phyloP scores from a whole-genome alignment of 106 monocot species.

The Alisma plantagoaquatica region DNA sequence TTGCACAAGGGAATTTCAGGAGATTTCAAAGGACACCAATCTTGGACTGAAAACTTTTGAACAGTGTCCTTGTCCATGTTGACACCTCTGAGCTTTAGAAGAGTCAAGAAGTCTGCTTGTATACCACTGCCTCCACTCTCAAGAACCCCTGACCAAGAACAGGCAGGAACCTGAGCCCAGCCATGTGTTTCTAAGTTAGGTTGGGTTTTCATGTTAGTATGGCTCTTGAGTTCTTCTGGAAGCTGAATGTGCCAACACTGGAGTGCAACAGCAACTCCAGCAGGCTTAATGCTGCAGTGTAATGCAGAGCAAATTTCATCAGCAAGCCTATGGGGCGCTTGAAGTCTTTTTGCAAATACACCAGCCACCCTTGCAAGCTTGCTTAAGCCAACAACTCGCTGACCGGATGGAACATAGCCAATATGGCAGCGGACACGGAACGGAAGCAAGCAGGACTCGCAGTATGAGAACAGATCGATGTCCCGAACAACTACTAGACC shows the following conservation, averaged over 20 bases:
- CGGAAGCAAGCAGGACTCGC: conserved; percentile 91
- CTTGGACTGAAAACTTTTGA: conserved; percentile 1
- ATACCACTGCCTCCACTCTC: conserved; percentile 30
- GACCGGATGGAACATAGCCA: conserved; percentile 67
- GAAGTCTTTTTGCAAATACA: conserved; percentile 83
- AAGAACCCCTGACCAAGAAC: conserved; percentile 58
- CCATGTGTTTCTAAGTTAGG: conserved; percentile 32
- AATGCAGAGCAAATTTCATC: conserved; percentile 70
- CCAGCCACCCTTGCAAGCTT: conserved; percentile 90
- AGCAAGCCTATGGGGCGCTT: conserved; percentile 72
- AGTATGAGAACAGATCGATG: conserved; percentile 80
- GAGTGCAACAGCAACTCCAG: conserved; percentile 75
- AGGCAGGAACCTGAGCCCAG: conserved; percentile 32
- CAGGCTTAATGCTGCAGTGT: conserved; percentile 54
- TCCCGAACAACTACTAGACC: conserved; percentile 78
- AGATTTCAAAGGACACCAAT: conserved; percentile 68
- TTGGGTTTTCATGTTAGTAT: not conserved
- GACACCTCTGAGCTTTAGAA: conserved; percentile 56
- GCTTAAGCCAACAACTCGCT: conserved; percentile 79
- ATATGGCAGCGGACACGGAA: conserved; percentile 75
- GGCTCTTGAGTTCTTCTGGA: conserved; percentile 28
- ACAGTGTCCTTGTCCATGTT: conserved; percentile 9
- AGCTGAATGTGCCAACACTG: conserved; percentile 83
- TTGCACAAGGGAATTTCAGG: conserved; percentile 20
- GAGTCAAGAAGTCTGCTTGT: conserved; percentile 47